Evolutionary conservation across 352 stramenopile species (phyloP), one percentile per base, ranked within the genome.

Genomic region (Pythium vanterpoolii): DNA sequence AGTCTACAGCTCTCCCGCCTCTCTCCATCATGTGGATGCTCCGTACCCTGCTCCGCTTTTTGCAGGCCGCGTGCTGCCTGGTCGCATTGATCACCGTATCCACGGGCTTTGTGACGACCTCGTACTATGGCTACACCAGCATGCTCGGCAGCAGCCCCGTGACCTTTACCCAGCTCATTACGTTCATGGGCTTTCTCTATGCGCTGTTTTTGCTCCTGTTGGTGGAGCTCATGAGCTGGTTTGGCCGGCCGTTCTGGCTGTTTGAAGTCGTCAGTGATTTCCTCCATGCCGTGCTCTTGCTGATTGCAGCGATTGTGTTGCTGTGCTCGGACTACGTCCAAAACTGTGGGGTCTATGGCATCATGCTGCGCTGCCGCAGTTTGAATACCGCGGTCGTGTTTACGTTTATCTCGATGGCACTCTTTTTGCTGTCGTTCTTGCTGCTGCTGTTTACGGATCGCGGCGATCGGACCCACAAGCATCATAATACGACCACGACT

Each of bases 161-260:
- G 28, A 86, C 72, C 18, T 91, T 77, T 57, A 71, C 72, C 56
- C 77, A 71, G 13, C 51, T 91, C 10, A 69, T 83, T 45, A 82
- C 79, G 9, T 92, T 88, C 64, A 87, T 77, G 24, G 71, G 69
- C 7, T 83, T 92, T 67, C 56, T 92, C 1, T 77, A 86, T 55
- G 79, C 66, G 7, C 62, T 90, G 39, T 83, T 74, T 43, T 64
- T 85, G 46, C 43, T 90, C 16, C 27, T 90, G 19, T 31, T 79
- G 5, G 66, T 88, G 51, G 66, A 82, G 36, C 11, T 79, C 5
- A 38, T 78, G 58, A 53, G 59, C 14, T 70, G 77, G 47, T 84
- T 75, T 19, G 23, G 46, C 10, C 78, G 73, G 45, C 79, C 75
- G 30, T 66, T 62, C 3, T 71, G 70, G 33, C 47, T 81, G 4